These are phyloP conservation scores for peach (Prunus persica) DNA, from an alignment of 306 rosid genomes.

Conservation along the genomic window DNA sequence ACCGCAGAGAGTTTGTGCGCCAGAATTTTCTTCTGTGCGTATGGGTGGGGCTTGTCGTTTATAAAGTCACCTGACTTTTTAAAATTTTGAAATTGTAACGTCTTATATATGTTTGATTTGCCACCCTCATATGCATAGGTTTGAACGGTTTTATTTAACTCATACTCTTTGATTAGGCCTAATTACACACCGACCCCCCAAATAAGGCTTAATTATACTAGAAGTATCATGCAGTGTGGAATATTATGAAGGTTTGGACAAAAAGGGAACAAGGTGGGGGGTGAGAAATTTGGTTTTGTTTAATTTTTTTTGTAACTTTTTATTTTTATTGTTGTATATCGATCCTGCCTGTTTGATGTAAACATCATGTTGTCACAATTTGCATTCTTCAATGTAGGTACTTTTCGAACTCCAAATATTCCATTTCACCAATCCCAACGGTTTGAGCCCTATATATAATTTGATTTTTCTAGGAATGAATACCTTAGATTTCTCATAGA, in stretches of 20 bases:
- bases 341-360: background rate
- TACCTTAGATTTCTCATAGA: too few relatives aligned
- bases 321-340: too few relatives aligned
- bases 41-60: conserved; percentile 5
- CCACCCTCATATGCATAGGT: background rate
- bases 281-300: background rate
- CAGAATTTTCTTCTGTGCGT: background rate
- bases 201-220: too few relatives aligned
- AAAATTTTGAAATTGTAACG: background rate
- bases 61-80: background rate
- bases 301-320: too few relatives aligned
- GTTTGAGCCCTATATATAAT: too few relatives aligned
- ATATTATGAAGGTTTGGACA: too few relatives aligned
- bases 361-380: background rate
- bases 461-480: too few relatives aligned
- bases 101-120: background rate
- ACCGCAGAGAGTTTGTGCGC: background rate
- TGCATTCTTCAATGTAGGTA: background rate
- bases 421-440: too few relatives aligned
- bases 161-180: background rate
- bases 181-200: background rate
- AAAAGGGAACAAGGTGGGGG: too few relatives aligned
- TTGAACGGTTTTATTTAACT: background rate
- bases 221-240: too few relatives aligned
- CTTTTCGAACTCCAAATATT: too few relatives aligned